Percentiles rank a stretch among this genome's conserved stretches.
phyloP scores from a whole-genome alignment of 2,329 filamentous ascomycete genomes.

The Seiridium cupressi region DNA sequence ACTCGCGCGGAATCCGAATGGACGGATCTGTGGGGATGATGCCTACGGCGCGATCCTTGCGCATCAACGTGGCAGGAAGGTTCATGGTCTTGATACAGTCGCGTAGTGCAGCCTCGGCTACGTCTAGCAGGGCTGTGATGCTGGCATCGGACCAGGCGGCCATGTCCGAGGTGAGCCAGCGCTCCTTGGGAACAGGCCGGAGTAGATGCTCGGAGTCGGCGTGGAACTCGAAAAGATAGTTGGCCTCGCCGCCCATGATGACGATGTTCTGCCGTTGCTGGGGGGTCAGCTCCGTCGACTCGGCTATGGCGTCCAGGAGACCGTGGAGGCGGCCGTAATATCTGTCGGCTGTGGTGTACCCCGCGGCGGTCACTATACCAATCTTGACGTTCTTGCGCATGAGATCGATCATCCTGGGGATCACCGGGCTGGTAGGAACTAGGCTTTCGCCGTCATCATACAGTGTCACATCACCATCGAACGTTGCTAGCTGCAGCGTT shows the following conservation, averaged over 20 bases:
- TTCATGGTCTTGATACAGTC: slow-evolving; percentile 80
- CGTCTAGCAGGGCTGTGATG: slow-evolving; percentile 78
- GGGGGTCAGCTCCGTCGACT: slow-evolving; percentile 56
- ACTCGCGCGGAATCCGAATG: slow-evolving; percentile 76
- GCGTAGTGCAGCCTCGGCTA: slow-evolving; percentile 79
- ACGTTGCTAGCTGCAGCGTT: slow-evolving; percentile 81
- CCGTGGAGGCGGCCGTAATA: slow-evolving; percentile 89
- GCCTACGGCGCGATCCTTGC: slow-evolving; percentile 85
- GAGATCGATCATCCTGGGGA: slow-evolving; percentile 66
- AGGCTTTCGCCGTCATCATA: slow-evolving; percentile 88
- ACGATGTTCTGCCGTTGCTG: slow-evolving; percentile 76
- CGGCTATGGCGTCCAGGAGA: slow-evolving; percentile 74
- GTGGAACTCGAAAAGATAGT: slow-evolving; percentile 86
- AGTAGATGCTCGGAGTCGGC: slow-evolving; percentile 64
- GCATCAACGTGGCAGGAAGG: slow-evolving; percentile 75
- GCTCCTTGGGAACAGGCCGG: slow-evolving; percentile 59
- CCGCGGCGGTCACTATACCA: slow-evolving; percentile 94
- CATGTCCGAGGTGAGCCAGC: slow-evolving; percentile 81
- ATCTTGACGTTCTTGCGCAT: slow-evolving; percentile 77
- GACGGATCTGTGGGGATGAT: slow-evolving; percentile 65
- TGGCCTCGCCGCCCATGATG: slow-evolving; percentile 93
- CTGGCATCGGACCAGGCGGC: slow-evolving; percentile 71
- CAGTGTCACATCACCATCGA: slow-evolving; percentile 95
- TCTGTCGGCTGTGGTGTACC: slow-evolving; percentile 81
- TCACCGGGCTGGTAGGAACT: slow-evolving; percentile 72